Evolutionary conservation across 169 alveolate genomes (phyloP), one percentile per base, ranked within the genome.

Genomic region (Cryptosporidium sp.): DNA sequence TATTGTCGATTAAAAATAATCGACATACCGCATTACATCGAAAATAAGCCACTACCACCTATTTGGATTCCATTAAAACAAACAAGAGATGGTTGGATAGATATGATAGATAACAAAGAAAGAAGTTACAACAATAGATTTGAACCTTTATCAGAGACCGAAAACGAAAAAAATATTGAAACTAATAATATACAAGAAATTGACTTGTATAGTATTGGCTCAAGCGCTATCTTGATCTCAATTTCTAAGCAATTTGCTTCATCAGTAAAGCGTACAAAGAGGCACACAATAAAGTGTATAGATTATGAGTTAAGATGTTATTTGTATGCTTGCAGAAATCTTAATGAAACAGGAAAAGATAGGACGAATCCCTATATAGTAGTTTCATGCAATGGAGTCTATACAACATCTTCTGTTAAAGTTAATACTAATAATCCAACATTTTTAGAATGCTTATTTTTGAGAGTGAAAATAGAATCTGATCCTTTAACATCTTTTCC

Each of bases 291-390:
- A 45, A 80, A 80, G 37, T 5, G 21, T 31, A 93, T 92, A 73
- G 96, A 94, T 45, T 95, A 94, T 68, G 97, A 96, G 85, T 68
- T 96, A 72, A 92, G 98, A 69, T 94, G 97, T 69, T 96, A 96
- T 84, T 60, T 96, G 18, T 95, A 95, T 91, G 94, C 96, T 3
- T 93, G 95, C 65, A 87, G 97, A 85, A 91, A 94, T 67, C 84
- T 95, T 6, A 56, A 61, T 23, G 89, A 91, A 33, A 91, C 94
- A 29, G 91, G 94, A 48, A 92, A 86, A 44, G 93, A 91, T 21
- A 91, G 92, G 39, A 95, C 97, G 35, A 94, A 93, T 48, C 93
- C 97, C 3, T 87, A 92, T 71, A 92, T 94, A 12, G 94, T 93
- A 92, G 92, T 91, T 70, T 87, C 94, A 18, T 94, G 95, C 89